Percentiles rank a stretch among this genome's conserved stretches.
These are phyloP conservation scores for Fragilaria crotonensis DNA, from an alignment of 108 stramenopile species.

Conservation along the genomic window DNA sequence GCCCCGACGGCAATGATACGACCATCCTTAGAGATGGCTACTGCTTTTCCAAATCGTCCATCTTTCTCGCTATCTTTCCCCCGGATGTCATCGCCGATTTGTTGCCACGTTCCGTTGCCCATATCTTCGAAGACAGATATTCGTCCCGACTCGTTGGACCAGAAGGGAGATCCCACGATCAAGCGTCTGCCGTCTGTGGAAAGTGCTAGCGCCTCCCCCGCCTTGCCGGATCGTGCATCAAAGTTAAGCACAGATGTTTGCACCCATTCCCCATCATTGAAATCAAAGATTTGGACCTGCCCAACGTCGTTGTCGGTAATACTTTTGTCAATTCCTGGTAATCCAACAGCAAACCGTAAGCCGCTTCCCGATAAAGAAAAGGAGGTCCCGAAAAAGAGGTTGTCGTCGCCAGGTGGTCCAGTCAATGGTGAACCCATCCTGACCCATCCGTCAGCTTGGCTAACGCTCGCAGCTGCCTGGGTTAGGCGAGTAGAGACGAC, in stretches of 20 bases:
- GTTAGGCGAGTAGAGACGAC: too few relatives aligned
- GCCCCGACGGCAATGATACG: conserved; percentile 21
- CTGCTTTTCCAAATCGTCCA: conserved; percentile 17
- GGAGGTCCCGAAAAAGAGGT: background rate
- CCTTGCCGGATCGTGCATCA: too few relatives aligned
- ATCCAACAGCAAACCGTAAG: background rate
- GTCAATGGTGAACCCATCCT: too few relatives aligned
- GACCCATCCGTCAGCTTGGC: too few relatives aligned
- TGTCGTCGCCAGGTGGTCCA: too few relatives aligned
- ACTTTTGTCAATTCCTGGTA: too few relatives aligned
- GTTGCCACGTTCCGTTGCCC: background rate
- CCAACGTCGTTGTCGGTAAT: too few relatives aligned
- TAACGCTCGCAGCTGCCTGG: too few relatives aligned
- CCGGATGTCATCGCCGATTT: background rate
- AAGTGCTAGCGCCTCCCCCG: background rate
- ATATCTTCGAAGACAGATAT: too few relatives aligned
- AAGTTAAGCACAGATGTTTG: too few relatives aligned
- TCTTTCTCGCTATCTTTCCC: background rate
- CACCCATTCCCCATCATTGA: too few relatives aligned
- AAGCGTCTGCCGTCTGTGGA: background rate
- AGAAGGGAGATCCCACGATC: background rate
- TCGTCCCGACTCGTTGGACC: background rate
- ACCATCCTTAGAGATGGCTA: conserved; percentile 22
- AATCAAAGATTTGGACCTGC: too few relatives aligned
- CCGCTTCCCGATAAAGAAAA: background rate